phyloP scores from a whole-genome alignment of 495 filamentous ascomycete genomes.

The Sordaria brevicollis region DNA sequence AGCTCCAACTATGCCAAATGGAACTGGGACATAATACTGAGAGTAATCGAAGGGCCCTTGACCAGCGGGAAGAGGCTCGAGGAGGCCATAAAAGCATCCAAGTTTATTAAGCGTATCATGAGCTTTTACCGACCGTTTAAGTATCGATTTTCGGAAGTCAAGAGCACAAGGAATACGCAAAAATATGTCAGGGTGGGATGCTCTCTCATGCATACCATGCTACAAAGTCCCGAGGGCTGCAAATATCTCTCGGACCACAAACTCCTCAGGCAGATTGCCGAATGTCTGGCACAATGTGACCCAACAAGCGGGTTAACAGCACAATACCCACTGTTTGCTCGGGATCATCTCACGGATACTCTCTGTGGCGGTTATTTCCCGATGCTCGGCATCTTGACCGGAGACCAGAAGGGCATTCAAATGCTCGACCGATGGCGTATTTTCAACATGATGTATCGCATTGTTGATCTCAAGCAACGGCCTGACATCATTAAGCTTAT shows the following conservation, averaged over 20 bases:
- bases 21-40: constrained; percentile 89
- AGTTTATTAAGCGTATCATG: constrained; percentile 88
- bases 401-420: constrained; percentile 65
- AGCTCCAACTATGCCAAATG: constrained; percentile 85
- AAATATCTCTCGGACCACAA: constrained; percentile 86
- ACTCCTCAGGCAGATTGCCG: constrained; percentile 81
- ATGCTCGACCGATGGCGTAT: constrained; percentile 96
- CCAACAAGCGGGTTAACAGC: constrained; percentile 83
- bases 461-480: constrained; percentile 79
- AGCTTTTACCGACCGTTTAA: constrained; percentile 97
- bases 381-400: constrained; percentile 77
- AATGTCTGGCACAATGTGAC: constrained; percentile 90
- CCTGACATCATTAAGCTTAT: constrained; percentile 84
- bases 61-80: constrained; percentile 86
- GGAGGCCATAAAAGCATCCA: constrained; percentile 88
- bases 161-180: constrained; percentile 84
- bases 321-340: constrained; percentile 76
- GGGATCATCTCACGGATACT: constrained; percentile 69
- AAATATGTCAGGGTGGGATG: constrained; percentile 88
- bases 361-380: constrained; percentile 88
- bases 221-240: constrained; percentile 75
- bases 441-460: constrained; percentile 98
- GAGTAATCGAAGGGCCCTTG: constrained; percentile 86
- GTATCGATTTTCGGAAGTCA: constrained; percentile 76
- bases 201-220: constrained; percentile 70